Evolutionary conservation across 805 yeast species (phyloP).

Genomic region (Schwanniomyces yamadae): DNA sequence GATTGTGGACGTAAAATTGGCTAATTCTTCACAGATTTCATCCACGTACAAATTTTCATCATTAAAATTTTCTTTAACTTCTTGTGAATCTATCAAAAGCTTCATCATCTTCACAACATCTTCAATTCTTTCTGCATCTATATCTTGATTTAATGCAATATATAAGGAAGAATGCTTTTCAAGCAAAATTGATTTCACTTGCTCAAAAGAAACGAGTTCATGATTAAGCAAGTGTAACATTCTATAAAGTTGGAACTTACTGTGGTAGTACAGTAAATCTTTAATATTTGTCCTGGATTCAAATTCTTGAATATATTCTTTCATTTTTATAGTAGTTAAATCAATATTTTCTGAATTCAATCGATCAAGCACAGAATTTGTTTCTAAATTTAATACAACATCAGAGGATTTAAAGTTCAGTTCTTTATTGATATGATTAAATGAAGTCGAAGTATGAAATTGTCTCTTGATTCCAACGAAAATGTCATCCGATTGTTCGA

Average conservation of each 20-base stretch:
- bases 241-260: conserved; percentile 22
- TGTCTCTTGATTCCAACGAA: conserved; percentile 44
- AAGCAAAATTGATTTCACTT: conserved; percentile 22
- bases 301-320: conserved; percentile 1
- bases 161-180: conserved; percentile 27
- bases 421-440: neutral
- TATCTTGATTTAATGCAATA: conserved; percentile 8
- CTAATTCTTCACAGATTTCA: conserved; percentile 19
- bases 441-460: conserved; percentile 38
- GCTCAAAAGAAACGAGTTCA: conserved; percentile 21
- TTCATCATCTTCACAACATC: conserved; percentile 33
- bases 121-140: conserved; percentile 16
- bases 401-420: neutral
- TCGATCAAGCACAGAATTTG: neutral
- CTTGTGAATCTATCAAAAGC: conserved; percentile 35
- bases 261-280: conserved; percentile 14
- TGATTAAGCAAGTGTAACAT: conserved; percentile 27
- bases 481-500: conserved; percentile 30
- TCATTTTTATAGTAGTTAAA: neutral
- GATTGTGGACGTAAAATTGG: conserved; percentile 27
- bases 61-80: conserved; percentile 8
- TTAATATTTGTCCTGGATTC: conserved; percentile 9
- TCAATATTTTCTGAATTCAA: neutral
- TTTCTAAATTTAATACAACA: neutral
- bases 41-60: conserved; percentile 16